These are phyloP conservation scores for Talaromyces sp. DNA, from an alignment of 2,329 filamentous ascomycete genomes.

Conservation along the genomic window DNA sequence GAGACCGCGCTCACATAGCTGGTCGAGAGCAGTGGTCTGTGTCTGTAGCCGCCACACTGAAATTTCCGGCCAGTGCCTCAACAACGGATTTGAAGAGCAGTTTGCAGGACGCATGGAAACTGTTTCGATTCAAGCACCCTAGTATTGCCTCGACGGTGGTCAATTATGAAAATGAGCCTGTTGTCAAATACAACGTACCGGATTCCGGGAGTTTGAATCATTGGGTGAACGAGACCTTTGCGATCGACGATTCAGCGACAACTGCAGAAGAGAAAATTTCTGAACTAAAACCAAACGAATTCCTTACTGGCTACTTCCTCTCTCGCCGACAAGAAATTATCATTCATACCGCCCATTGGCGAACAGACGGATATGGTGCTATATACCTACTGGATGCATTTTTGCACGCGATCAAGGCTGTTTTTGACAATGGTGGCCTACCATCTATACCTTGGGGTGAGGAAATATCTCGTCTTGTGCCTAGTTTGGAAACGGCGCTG, in stretches of 20 bases:
- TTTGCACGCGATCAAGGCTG: conserved; percentile 1
- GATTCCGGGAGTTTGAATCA: background rate
- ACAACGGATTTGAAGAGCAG: background rate
- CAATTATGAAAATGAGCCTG: background rate
- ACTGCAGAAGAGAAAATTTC: conserved; percentile 1
- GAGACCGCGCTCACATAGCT: conserved; percentile 7
- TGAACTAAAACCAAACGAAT: background rate
- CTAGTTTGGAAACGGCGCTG: conserved; percentile 4
- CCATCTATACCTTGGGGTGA: background rate
- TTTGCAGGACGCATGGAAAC: conserved; percentile 7
- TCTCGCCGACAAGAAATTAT: background rate
- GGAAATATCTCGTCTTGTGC: conserved; percentile 5
- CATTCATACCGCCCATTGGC: conserved; percentile 6
- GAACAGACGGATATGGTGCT: conserved; percentile 6
- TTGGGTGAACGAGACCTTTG: background rate
- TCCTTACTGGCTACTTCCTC: background rate
- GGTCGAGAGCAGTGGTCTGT: conserved; percentile 12
- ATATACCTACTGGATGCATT: conserved; percentile 1
- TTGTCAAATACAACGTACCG: background rate
- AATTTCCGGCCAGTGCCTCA: background rate
- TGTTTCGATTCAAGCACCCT: conserved; percentile 6
- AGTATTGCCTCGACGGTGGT: conserved; percentile 1
- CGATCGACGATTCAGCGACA: background rate
- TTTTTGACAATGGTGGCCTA: conserved; percentile 1
- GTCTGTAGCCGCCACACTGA: conserved; percentile 1